Conservation (phyloP, 2,329 filamentous ascomycete genomes). For the Colletotrichum graminicola region DNA sequence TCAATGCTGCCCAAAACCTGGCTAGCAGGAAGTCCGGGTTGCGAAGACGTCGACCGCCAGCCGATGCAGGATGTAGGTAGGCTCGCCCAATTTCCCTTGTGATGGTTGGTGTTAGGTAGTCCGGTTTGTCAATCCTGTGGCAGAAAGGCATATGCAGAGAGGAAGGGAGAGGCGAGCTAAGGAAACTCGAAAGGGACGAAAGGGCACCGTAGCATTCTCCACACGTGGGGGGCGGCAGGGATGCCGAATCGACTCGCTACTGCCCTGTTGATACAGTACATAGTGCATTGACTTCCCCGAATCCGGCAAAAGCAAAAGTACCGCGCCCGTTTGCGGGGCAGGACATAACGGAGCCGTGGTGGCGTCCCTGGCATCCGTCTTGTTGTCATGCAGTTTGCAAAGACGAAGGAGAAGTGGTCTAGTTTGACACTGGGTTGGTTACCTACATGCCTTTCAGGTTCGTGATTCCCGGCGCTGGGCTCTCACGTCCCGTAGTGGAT, state of each 20-base stretch:
- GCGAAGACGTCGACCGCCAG: not conserved
- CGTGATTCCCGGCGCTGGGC: conserved; percentile 8
- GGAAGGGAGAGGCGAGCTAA: not conserved
- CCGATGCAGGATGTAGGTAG: not conserved
- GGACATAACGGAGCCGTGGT: not conserved
- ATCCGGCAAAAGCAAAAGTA: conserved; percentile 18
- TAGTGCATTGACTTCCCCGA: conserved; percentile 8
- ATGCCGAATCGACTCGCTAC: conserved; percentile 14
- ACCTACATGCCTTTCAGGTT: conserved; percentile 18
- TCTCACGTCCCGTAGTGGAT: conserved; percentile 16
- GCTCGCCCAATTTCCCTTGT: not conserved
- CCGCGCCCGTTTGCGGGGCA: conserved; percentile 37
- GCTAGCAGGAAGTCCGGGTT: not conserved
- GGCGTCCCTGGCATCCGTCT: not conserved
- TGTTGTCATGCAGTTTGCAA: not conserved
- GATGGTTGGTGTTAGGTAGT: not conserved
- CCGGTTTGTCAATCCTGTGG: conserved; percentile 3
- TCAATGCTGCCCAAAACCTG: not conserved
- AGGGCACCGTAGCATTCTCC: conserved; percentile 11
- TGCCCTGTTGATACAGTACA: not conserved
- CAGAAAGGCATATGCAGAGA: conserved; percentile 8
- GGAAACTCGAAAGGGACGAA: not conserved
- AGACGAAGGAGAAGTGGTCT: not conserved
- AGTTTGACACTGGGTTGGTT: conserved; percentile 4
- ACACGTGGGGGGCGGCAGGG: conserved; percentile 41